Evolutionary conservation across 2,329 filamentous ascomycete genomes (phyloP).

Genomic region (Alternaria metachromatica): DNA sequence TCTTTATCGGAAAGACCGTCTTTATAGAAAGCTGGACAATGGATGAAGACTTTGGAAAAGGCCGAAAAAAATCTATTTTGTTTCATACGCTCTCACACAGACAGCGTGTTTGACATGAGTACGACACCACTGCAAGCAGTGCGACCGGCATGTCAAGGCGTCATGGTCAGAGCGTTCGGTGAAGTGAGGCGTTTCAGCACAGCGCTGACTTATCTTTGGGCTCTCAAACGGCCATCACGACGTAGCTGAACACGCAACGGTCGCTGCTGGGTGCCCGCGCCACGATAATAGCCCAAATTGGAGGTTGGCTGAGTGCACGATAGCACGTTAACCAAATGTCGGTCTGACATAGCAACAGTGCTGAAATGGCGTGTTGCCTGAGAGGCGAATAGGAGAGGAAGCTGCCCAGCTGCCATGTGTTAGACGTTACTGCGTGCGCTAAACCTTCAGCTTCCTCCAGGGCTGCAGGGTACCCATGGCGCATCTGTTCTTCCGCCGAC

Average conservation of each 20-base stretch:
- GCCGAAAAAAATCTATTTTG: neutral
- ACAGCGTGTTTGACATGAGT: neutral
- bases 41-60: neutral
- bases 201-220: neutral
- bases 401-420: neutral
- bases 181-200: neutral
- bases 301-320: neutral
- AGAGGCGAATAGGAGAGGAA: neutral
- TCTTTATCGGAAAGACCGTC: neutral
- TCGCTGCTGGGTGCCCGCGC: neutral
- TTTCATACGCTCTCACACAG: neutral
- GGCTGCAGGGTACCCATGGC: neutral
- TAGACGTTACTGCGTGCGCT: neutral
- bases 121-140: neutral
- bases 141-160: neutral
- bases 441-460: constrained; percentile 1
- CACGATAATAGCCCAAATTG: neutral
- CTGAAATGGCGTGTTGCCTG: neutral
- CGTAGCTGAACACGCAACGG: neutral
- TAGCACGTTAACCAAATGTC: neutral
- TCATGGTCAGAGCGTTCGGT: neutral
- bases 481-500: neutral
- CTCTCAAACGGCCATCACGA: neutral
- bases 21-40: neutral
- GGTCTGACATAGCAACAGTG: neutral